These are phyloP conservation scores for Saccharomyces hybrid DNA, from an alignment of 1,139 yeast species.

Conservation along the genomic window DNA sequence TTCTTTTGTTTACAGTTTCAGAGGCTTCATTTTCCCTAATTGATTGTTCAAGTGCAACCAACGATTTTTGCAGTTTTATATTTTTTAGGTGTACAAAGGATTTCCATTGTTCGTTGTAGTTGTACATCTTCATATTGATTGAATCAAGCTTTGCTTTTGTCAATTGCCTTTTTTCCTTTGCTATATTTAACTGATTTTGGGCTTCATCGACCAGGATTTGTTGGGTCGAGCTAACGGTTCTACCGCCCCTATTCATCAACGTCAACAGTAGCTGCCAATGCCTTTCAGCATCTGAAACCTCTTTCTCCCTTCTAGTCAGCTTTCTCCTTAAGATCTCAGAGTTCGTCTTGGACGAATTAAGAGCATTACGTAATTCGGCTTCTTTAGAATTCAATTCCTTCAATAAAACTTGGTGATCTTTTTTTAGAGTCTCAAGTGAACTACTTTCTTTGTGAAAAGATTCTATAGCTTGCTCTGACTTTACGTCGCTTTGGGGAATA, in stretches of 20 bases:
- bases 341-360: slow-evolving; percentile 13
- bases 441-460: neutral
- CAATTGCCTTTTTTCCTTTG: slow-evolving; percentile 11
- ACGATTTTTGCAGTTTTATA: slow-evolving; percentile 14
- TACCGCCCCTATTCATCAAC: slow-evolving; percentile 4
- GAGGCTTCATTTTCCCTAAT: slow-evolving; percentile 7
- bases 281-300: slow-evolving; percentile 12
- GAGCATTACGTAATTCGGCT: slow-evolving; percentile 8
- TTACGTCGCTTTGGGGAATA: neutral
- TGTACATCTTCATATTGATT: slow-evolving; percentile 10
- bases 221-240: slow-evolving; percentile 11
- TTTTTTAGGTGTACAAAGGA: slow-evolving; percentile 12
- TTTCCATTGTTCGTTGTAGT: slow-evolving; percentile 8
- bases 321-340: slow-evolving; percentile 16
- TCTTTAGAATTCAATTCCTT: slow-evolving; percentile 9
- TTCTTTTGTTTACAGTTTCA: slow-evolving; percentile 14
- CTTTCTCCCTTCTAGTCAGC: slow-evolving; percentile 17
- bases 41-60: slow-evolving; percentile 14
- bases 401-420: slow-evolving; percentile 5
- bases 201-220: slow-evolving; percentile 16
- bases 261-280: slow-evolving; percentile 12
- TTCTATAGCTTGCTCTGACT: neutral
- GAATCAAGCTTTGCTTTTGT: slow-evolving; percentile 18
- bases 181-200: slow-evolving; percentile 6
- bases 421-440: slow-evolving; percentile 3